Evolutionary conservation across 2,329 filamentous ascomycete genomes (phyloP), one percentile per base, ranked within the genome.

Genomic region (Botryosphaeria dothidea): DNA sequence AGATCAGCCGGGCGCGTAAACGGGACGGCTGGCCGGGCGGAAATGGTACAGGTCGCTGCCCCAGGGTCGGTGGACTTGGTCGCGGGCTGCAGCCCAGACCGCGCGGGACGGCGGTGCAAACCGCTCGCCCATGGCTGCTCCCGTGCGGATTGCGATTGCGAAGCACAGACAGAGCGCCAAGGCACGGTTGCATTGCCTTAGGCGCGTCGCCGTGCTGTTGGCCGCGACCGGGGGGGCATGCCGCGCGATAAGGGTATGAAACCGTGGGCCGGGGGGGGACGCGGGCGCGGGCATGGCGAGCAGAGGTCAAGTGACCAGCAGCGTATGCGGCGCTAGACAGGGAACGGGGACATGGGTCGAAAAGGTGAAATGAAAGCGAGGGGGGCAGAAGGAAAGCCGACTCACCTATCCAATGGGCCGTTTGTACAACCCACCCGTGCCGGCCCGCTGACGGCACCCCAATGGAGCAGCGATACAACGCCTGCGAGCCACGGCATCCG

Each of bases 401-500:
- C 92, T 90, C 88, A 98, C 94, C 92, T 96, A 83, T 98, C 94
- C 79, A 97, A 82, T 77, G 88, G 84, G 68, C 92, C 89, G 77
- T 96, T 86, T 29, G 90, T 86, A 72, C 86, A 85, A 74, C 91
- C 92, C 69, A 96, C 78, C 79, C 80, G 86, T 72, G 92, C 91
- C 69, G 92, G 92, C 25, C 93, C 92, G 72, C 84, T 82, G 73
- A 94, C 79, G 72, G 88, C 84, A 70, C 88, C 84, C 83, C 91
- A 89, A 79, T 95, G 92, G 70, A 90, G 77, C 78, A 97, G 85
- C 65, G 91, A 90, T 66, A 95, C 77, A 70, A 86, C 81, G 74
- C 92, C 92, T 74, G 84, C 85, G 65, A 97, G 85, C 94, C 94
- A 98, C 68, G 94, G 94, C 92, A 97, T 96, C 78, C 92, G 91